Evolutionary conservation across 768 basidiomycete species (phyloP), one percentile per base, ranked within the genome.

Genomic region (Russula virescens): DNA sequence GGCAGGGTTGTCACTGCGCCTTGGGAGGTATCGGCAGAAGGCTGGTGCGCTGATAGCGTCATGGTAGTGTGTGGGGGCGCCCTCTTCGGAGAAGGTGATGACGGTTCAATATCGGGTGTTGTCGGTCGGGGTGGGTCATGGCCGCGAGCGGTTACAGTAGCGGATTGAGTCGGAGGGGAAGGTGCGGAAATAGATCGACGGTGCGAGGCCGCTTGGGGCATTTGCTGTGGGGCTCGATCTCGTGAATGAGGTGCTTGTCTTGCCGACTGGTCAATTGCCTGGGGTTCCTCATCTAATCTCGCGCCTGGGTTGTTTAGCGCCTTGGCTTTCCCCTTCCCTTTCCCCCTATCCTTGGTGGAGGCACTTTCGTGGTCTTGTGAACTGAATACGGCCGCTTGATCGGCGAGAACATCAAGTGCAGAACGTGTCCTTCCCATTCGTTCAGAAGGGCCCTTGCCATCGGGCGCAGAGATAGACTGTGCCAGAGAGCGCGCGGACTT

Each of bases 341-440:
- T 67, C 55, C 16, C 61, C 57, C 35, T 69, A 65, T 47, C 62
- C 60, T 67, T 65, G 26, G 48, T 40, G 16, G 66, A 53, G n/a
- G 35, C 56, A 45, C 31, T 42, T 8, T 59, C 66, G 19, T 58
- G 69, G 64, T 76, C 69, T 68, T 76, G 64, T 67, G 77, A 70
- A 71, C 76, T 72, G 71, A 81, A 67, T 19, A 61, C 66, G 21
- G 84, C 84, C 3, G 88, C 86, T 70, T 89, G 86, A 66, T 88
- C 87, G 1, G 88, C 88, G 38, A 89, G 74, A 9, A 90, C 86
- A 68, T 90, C 87, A 68, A 90, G 74, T 8, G 84, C 88, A 25
- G 63, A 62, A 13, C 62, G 58, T 31, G 49, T 55, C 34, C 66
- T 55, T 52, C 48, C 60, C 10, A 40, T 28, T 35, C 53, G 45